phyloP scores from a whole-genome alignment of 1,284 basidiomycete species.

The Moesziomyces globuligerus region DNA sequence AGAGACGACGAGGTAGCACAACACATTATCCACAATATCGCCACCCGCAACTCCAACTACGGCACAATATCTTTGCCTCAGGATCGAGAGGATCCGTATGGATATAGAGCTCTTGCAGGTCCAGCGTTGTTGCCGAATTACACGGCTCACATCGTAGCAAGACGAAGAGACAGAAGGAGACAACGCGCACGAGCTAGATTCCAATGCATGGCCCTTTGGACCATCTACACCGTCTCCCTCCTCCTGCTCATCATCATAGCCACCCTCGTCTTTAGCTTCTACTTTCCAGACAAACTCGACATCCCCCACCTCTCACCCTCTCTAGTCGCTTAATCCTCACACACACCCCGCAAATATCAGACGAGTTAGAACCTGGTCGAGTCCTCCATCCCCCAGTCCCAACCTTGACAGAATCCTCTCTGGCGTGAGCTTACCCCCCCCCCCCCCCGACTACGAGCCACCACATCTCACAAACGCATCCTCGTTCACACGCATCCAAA shows the following conservation, averaged over 20 bases:
- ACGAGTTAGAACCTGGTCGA: too few species aligned
- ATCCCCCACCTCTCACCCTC: too few species aligned
- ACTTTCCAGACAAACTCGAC: conserved; percentile 22
- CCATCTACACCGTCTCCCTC: conserved; percentile 42
- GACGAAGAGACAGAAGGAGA: conserved; percentile 30
- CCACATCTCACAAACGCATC: too few species aligned
- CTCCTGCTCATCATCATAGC: conserved; percentile 26
- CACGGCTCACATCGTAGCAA: conserved; percentile 28
- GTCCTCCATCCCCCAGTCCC: too few species aligned
- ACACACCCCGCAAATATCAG: too few species aligned
- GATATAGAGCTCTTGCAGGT: conserved; percentile 45
- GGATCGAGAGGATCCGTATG: conserved; percentile 44
- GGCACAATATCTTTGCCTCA: conserved; percentile 5
- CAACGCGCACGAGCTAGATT: conserved; percentile 33
- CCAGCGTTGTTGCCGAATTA: conserved; percentile 40
- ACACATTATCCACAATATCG: conserved; percentile 27
- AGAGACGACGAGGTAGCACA: conserved; percentile 35
- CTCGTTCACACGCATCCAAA: too few species aligned
- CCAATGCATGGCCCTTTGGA: conserved; percentile 51
- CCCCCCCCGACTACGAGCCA: too few species aligned
- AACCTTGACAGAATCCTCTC: too few species aligned
- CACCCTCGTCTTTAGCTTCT: conserved; percentile 22
- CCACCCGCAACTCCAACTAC: conserved; percentile 16
- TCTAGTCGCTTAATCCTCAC: too few species aligned
- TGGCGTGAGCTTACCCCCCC: too few species aligned